Conservation (phyloP, 805 yeast species). For the Maudiozyma serrabonitensis region DNA sequence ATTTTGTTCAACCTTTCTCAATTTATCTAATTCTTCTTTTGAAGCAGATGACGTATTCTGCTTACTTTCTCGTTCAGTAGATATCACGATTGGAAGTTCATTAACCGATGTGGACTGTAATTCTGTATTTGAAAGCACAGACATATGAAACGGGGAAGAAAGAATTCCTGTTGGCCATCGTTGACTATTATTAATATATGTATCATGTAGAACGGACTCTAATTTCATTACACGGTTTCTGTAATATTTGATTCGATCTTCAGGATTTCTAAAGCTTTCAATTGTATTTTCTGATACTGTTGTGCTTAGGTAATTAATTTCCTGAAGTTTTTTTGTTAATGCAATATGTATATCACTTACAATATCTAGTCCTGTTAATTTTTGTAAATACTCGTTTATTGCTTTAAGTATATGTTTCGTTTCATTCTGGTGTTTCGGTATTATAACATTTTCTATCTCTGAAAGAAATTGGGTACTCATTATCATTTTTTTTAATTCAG, state of each 20-base stretch:
- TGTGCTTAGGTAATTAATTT: not conserved
- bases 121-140: not conserved
- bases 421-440: not conserved
- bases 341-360: not conserved
- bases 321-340: not conserved
- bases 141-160: not conserved
- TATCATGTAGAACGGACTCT: conserved; percentile 69
- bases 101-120: not conserved
- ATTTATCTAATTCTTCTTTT: not conserved
- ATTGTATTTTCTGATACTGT: not conserved
- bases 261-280: not conserved
- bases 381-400: not conserved
- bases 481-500: not conserved
- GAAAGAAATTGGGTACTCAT: not conserved
- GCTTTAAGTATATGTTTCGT: not conserved
- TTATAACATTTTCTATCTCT: not conserved
- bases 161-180: conserved; percentile 37
- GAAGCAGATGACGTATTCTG: not conserved
- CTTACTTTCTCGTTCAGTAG: not conserved
- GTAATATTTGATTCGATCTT: conserved; percentile 27
- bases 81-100: not conserved
- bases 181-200: conserved; percentile 47
- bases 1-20: not conserved
- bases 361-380: not conserved
- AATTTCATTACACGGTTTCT: conserved; percentile 64